These are phyloP conservation scores for Aegilops sharonensis DNA, from an alignment of 176 grass and related monocot species.

Conservation along the genomic window DNA sequence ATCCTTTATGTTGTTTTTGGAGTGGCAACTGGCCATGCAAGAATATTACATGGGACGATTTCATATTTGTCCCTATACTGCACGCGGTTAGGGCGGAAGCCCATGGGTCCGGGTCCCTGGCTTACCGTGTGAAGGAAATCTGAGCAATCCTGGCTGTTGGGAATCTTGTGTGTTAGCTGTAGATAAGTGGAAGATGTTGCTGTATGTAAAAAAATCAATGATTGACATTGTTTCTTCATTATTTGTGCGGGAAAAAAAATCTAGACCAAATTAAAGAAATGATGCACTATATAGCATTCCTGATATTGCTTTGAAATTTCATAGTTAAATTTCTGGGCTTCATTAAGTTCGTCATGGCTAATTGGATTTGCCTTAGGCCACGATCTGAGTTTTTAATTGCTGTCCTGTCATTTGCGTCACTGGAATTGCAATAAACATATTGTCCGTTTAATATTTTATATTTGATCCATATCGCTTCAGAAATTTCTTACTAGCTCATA, in stretches of 20 bases:
- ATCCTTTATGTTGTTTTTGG: neutral
- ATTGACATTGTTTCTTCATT: neutral
- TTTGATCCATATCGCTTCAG: neutral
- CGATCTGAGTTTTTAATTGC: neutral
- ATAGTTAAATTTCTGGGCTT: neutral
- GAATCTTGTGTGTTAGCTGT: neutral
- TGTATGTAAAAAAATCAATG: neutral
- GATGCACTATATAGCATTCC: neutral
- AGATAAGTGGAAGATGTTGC: neutral
- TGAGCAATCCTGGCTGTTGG: neutral
- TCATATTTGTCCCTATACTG: neutral
- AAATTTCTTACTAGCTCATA: neutral
- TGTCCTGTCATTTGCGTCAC: neutral
- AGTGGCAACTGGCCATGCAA: neutral
- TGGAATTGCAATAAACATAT: neutral
- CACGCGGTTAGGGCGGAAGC: neutral
- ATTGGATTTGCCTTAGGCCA: conserved; percentile 12
- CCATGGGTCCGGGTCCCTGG: neutral
- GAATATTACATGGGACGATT: neutral
- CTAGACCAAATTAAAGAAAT: neutral
- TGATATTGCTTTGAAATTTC: neutral
- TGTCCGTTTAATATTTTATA: neutral
- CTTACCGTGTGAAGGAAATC: neutral
- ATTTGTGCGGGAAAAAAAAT: neutral
- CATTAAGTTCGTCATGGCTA: neutral